Percentiles rank a stretch among this genome's conserved stretches.
These are phyloP conservation scores for Tuber melanosporum DNA, from an alignment of 495 filamentous ascomycete species.

Conservation along the genomic window DNA sequence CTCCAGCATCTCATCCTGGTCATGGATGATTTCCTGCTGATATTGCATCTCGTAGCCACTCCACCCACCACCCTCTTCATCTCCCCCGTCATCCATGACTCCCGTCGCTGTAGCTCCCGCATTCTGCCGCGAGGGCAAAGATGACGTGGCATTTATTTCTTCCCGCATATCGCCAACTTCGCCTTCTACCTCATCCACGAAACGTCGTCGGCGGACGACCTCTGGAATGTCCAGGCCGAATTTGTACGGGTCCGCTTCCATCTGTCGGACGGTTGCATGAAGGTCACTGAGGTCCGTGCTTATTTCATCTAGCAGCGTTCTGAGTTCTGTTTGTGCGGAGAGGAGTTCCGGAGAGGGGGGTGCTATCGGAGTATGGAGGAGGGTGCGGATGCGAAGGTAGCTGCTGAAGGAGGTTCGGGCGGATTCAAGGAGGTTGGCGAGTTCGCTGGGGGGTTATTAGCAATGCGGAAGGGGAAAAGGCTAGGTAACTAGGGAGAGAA, in stretches of 20 bases:
- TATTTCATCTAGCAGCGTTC: conserved; percentile 66
- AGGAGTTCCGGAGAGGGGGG: conserved; percentile 73
- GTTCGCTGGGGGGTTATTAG: conserved; percentile 57
- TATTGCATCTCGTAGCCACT: conserved; percentile 87
- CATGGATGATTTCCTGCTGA: conserved; percentile 84
- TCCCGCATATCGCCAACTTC: conserved; percentile 84
- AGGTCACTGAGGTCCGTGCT: conserved; percentile 83
- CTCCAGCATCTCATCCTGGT: conserved; percentile 89
- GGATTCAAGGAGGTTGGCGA: conserved; percentile 68
- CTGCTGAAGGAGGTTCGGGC: conserved; percentile 84
- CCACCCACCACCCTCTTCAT: conserved; percentile 48
- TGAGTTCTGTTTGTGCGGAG: conserved; percentile 76
- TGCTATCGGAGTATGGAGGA: conserved; percentile 58
- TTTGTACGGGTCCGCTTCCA: conserved; percentile 81
- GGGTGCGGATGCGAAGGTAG: conserved; percentile 89
- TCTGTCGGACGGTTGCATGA: conserved; percentile 74
- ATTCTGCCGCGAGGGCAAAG: neutral
- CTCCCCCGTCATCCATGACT: conserved; percentile 44
- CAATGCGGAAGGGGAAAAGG: conserved; percentile 7
- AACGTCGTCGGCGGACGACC: conserved; percentile 67
- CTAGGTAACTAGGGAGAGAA: conserved; percentile 10
- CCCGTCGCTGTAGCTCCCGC: conserved; percentile 34
- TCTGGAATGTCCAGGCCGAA: conserved; percentile 83
- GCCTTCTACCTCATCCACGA: conserved; percentile 81
- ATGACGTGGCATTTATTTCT: conserved; percentile 55